phyloP scores from a whole-genome alignment of 257 asterid genomes.

The Orobanche coerulescens region DNA sequence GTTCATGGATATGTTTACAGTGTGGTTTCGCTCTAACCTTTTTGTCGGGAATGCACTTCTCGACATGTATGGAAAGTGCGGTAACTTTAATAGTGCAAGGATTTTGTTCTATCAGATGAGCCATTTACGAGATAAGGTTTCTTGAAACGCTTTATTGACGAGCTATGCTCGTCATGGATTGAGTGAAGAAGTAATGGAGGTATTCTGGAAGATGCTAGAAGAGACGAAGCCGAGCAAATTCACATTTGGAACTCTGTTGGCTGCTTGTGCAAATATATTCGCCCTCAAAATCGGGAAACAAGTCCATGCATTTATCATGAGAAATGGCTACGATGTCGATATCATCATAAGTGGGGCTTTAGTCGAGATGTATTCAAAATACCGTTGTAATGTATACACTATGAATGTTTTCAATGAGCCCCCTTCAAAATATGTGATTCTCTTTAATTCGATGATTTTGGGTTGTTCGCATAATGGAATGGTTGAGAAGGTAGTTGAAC shows the following conservation, averaged over 20 bases:
- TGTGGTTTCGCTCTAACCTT: constrained; percentile 39
- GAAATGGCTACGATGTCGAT: constrained; percentile 56
- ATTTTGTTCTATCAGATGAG: constrained; percentile 55
- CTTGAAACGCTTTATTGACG: constrained; percentile 67
- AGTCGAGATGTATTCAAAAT: constrained; percentile 79
- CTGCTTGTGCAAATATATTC: constrained; percentile 67
- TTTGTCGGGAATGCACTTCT: constrained; percentile 56
- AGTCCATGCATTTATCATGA: constrained; percentile 60
- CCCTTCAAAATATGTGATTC: constrained; percentile 40
- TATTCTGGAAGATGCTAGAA: constrained; percentile 49
- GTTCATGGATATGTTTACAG: constrained; percentile 59
- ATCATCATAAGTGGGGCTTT: constrained; percentile 56
- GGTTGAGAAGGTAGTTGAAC: constrained; percentile 33
- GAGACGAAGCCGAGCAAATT: constrained; percentile 58
- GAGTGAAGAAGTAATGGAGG: constrained; percentile 52
- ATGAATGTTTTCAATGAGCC: constrained; percentile 37
- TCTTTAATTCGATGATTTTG: constrained; percentile 58
- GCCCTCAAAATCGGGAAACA: constrained; percentile 56
- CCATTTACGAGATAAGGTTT: constrained; percentile 44
- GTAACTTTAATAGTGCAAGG: constrained; percentile 47
- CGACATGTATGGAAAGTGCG: constrained; percentile 77
- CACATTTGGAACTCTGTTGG: constrained; percentile 69
- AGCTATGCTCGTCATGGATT: constrained; percentile 45
- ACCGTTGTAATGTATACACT: constrained; percentile 45
- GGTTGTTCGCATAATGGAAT: constrained; percentile 52